These are phyloP conservation scores for Raphanus raphanistrum DNA, from an alignment of 345 rosid genomes.

Conservation along the genomic window DNA sequence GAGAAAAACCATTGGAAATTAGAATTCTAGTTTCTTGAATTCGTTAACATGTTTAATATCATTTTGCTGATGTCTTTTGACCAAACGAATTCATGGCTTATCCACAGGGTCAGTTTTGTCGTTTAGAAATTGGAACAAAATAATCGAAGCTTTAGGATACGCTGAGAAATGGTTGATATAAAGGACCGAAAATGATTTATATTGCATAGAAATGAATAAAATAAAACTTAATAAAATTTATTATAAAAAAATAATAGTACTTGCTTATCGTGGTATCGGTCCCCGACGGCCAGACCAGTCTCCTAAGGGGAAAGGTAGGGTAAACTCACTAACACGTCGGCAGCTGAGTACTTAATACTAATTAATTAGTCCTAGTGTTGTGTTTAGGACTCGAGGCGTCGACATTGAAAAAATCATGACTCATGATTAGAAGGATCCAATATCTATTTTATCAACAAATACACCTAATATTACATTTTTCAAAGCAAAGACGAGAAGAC, in stretches of 20 bases:
- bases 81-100: conserved; percentile 11
- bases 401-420: conserved; percentile 19
- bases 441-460: neutral
- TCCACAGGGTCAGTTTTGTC: conserved; percentile 15
- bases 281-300: conserved; percentile 40
- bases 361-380: neutral
- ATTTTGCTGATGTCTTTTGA: conserved; percentile 25
- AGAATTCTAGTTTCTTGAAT: neutral
- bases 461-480: neutral
- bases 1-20: neutral
- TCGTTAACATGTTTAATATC: neutral
- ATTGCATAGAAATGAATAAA: neutral
- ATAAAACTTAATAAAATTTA: neutral
- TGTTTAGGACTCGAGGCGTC: conserved; percentile 16
- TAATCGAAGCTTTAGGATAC: conserved; percentile 14
- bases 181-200: neutral
- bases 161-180: neutral
- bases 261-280: conserved; percentile 17
- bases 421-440: conserved; percentile 12
- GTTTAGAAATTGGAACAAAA: conserved; percentile 26
- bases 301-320: conserved; percentile 29
- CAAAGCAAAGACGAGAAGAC: conserved; percentile 11
- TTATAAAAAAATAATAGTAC: neutral
- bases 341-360: neutral
- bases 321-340: conserved; percentile 20